Base-by-base conservation (phyloP, 768 basidiomycete species). In the Dentipellis fragilis region DNA sequence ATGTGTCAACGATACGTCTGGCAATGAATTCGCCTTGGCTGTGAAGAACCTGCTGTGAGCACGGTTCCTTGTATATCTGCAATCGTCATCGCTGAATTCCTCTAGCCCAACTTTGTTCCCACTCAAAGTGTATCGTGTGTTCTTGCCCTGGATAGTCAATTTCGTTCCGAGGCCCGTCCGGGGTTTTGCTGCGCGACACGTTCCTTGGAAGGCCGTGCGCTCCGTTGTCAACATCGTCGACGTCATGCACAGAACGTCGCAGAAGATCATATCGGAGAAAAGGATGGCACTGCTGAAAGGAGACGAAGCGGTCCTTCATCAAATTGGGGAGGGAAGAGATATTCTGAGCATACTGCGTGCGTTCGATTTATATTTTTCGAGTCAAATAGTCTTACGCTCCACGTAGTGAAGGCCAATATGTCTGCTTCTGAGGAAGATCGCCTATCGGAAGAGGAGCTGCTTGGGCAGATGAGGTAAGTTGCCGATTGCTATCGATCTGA, bases 321-420 rank as follows among this genome's bases (percentile, higher is more conserved):
- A 62, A 36, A 51, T 51, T 16, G 62, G 57, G 56, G 62, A 59
- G 51, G 64, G 68, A 0, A 68, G 62, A 51, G 71, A 74, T 47
- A 69, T 75, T 40, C 71, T 75, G 72, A 71, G 63, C 55, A 68
- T 75, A 58, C 68, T 74, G 65, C 35, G 73, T 75, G 46, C 56
- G 71, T 56, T 10, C 45, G 17, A 1, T 12, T 9, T n/a, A 11
- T 19, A 17, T 23, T 22, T n/a, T 11, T n/a, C n/a, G n/a, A 10
- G 19, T n/a, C n/a, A 21, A 22, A 29, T 21, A 49, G 22, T 7
- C 16, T 19, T 16, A 17, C 21, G 14, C 35, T 10, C 16, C 34
- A n/a, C 23, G 3, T 34, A 73, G 72, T 74, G 49, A 63, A 53
- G 29, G 72, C 71, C 23, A 74, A 74, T 55, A 23, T 55, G 39